Evolutionary conservation across 768 basidiomycete genomes (phyloP).

Genomic region (Galerina sulciceps): DNA sequence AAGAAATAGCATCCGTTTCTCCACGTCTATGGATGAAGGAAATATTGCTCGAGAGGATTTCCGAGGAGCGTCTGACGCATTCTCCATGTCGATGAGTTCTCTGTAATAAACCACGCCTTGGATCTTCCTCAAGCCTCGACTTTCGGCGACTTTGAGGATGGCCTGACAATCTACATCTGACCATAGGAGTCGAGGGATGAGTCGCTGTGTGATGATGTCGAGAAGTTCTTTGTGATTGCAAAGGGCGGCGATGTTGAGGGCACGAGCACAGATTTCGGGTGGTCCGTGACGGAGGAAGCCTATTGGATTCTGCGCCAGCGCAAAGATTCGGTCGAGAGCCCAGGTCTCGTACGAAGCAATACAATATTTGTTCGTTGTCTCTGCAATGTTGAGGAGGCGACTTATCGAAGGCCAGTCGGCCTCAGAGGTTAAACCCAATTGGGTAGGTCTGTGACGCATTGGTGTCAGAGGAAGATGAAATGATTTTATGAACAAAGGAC

Average conservation of each 20-base stretch:
- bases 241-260: slow-evolving; percentile 55
- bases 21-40: slow-evolving; percentile 32
- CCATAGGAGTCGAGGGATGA: slow-evolving; percentile 59
- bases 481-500: slow-evolving; percentile 15
- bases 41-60: slow-evolving; percentile 29
- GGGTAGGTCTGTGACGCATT: slow-evolving; percentile 35
- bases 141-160: slow-evolving; percentile 52
- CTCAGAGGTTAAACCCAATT: slow-evolving; percentile 34
- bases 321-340: slow-evolving; percentile 45
- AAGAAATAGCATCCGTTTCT: slow-evolving; percentile 52
- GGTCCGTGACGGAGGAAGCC: slow-evolving; percentile 35
- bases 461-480: background rate
- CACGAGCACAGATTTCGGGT: slow-evolving; percentile 42
- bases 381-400: slow-evolving; percentile 49
- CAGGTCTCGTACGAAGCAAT: slow-evolving; percentile 47
- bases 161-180: slow-evolving; percentile 53
- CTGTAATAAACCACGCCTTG: slow-evolving; percentile 62
- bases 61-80: slow-evolving; percentile 31
- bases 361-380: slow-evolving; percentile 51
- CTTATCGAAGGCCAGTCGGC: slow-evolving; percentile 34
- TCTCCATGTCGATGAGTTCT: slow-evolving; percentile 43
- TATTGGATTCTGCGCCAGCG: slow-evolving; percentile 31
- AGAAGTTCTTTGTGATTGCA: slow-evolving; percentile 52
- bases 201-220: slow-evolving; percentile 48
- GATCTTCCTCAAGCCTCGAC: slow-evolving; percentile 35